phyloP scores from a whole-genome alignment of 2,329 filamentous ascomycete species.

The Trichoderma breve region DNA sequence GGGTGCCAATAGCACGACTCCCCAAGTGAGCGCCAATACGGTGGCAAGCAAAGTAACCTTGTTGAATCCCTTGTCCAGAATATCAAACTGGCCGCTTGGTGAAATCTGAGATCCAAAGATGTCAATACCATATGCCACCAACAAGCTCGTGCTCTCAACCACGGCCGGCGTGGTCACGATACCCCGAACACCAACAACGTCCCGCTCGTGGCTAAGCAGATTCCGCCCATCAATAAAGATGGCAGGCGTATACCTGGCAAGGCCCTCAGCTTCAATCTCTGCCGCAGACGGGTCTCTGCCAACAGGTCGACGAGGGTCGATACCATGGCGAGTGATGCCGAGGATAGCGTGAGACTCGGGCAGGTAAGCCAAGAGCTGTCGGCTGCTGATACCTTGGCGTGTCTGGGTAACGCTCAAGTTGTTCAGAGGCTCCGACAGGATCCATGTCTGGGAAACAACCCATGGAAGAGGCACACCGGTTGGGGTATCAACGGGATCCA shows the following conservation, averaged over 20 bases:
- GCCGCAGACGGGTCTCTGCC: slow-evolving; percentile 76
- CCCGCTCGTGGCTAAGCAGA: slow-evolving; percentile 76
- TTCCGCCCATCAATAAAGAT: slow-evolving; percentile 82
- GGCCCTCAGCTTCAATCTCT: slow-evolving; percentile 76
- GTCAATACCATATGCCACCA: slow-evolving; percentile 86
- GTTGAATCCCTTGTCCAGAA: slow-evolving; percentile 90
- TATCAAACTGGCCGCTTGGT: slow-evolving; percentile 89
- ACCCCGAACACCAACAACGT: slow-evolving; percentile 71
- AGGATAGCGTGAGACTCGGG: slow-evolving; percentile 71
- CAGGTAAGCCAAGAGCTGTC: slow-evolving; percentile 77
- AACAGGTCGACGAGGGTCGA: slow-evolving; percentile 84
- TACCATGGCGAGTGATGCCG: slow-evolving; percentile 71
- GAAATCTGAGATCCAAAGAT: slow-evolving; percentile 82
- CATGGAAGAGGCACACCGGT: slow-evolving; percentile 63
- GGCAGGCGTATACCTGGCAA: slow-evolving; percentile 70
- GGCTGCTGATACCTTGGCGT: slow-evolving; percentile 83
- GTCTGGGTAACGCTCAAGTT: slow-evolving; percentile 84
- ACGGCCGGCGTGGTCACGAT: slow-evolving; percentile 75
- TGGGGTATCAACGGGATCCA: slow-evolving; percentile 61
- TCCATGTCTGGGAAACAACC: slow-evolving; percentile 75
- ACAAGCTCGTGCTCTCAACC: slow-evolving; percentile 86
- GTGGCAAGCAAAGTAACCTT: slow-evolving; percentile 82
- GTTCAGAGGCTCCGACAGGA: slow-evolving; percentile 76
- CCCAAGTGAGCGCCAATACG: slow-evolving; percentile 73
- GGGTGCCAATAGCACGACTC: slow-evolving; percentile 76